Conservation (phyloP, 352 stramenopile genomes). For the Aphanomyces astaci region DNA sequence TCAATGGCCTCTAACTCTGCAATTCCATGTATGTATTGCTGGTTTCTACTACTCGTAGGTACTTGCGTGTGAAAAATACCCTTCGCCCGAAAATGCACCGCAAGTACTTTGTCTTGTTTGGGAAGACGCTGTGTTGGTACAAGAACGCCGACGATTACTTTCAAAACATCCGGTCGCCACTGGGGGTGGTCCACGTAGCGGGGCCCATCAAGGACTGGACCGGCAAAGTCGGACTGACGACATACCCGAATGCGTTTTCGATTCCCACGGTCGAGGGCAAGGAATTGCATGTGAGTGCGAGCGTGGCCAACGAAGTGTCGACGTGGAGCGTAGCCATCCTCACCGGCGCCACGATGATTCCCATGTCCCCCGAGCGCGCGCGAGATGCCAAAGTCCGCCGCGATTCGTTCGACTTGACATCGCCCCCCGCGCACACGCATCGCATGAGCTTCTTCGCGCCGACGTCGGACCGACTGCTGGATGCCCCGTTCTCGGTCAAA, state of each 20-base stretch:
- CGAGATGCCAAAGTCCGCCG: conserved; percentile 48
- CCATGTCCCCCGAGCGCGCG: conserved; percentile 61
- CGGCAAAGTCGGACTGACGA: conserved; percentile 42
- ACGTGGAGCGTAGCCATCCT: conserved; percentile 64
- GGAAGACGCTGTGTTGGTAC: conserved; percentile 77
- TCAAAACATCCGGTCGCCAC: conserved; percentile 37
- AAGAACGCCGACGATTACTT: conserved; percentile 56
- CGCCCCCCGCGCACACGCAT: conserved; percentile 12
- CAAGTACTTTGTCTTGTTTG: conserved; percentile 68
- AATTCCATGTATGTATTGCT: background rate
- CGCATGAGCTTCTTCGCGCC: conserved; percentile 15
- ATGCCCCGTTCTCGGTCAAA: background rate
- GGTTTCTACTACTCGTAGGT: too few species aligned
- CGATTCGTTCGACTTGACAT: conserved; percentile 62
- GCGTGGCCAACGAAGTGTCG: conserved; percentile 50
- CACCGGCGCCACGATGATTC: conserved; percentile 65
- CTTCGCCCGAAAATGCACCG: conserved; percentile 53
- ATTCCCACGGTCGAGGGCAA: conserved; percentile 64
- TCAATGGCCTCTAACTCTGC: conserved; percentile 29
- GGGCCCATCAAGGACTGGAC: conserved; percentile 50
- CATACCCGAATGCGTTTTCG: conserved; percentile 44
- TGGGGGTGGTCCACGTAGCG: conserved; percentile 54
- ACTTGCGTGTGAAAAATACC: conserved; percentile 58
- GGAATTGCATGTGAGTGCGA: conserved; percentile 50
- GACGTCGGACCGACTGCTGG: background rate